A percentile compares a stretch with the other conserved stretches of the same genome.
These are phyloP conservation scores for Chaetomium strumarium DNA, from an alignment of 2,329 filamentous ascomycete genomes.

Conservation along the genomic window DNA sequence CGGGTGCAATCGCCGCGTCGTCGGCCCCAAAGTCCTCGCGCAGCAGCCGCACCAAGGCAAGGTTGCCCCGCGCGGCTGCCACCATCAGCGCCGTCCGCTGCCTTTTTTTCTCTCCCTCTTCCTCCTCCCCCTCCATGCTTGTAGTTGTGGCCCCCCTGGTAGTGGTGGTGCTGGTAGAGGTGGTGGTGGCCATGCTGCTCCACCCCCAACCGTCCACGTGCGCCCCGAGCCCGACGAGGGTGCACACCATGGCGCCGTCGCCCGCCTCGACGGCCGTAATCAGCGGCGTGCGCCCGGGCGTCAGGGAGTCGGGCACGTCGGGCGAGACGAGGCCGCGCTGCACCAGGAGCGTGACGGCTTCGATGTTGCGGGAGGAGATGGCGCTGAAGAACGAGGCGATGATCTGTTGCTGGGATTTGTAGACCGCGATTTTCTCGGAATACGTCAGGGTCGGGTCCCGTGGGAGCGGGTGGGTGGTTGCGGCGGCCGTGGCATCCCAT, in stretches of 20 bases:
- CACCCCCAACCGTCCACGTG: conserved; percentile 28
- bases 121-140: neutral
- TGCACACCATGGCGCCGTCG: conserved; percentile 30
- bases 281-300: conserved; percentile 31
- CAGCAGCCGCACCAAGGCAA: conserved; percentile 38
- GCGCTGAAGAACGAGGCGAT: conserved; percentile 29
- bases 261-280: conserved; percentile 32
- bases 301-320: conserved; percentile 27
- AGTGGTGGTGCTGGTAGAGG: neutral
- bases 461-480: neutral
- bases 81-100: conserved; percentile 40
- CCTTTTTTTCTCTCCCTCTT: no score
- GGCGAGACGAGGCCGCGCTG: conserved; percentile 34
- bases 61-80: conserved; percentile 36
- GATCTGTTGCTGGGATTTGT: conserved; percentile 24
- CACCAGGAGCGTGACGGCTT: conserved; percentile 29
- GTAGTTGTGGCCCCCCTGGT: no score
- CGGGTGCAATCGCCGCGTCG: conserved; percentile 39
- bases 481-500: neutral
- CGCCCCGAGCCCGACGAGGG: conserved; percentile 33
- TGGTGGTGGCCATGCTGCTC: neutral
- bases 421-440: neutral
- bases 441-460: neutral
- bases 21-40: conserved; percentile 37
- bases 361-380: conserved; percentile 26